Evolutionary conservation across 2,329 filamentous ascomycete genomes (phyloP).

Genomic region (Hirsutella minnesotensis): DNA sequence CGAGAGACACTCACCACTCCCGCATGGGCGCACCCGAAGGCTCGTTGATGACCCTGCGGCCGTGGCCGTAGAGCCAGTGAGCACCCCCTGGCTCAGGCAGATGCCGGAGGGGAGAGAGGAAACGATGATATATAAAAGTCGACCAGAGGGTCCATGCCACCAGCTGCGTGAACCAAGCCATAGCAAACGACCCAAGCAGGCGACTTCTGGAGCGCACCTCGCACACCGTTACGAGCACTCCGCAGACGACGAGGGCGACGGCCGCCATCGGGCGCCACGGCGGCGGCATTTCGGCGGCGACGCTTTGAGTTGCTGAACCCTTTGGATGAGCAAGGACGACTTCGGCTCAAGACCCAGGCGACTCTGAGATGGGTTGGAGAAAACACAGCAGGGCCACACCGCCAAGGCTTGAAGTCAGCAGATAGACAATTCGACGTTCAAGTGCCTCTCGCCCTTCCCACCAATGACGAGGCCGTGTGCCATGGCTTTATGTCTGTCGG

Average conservation of each 20-base stretch:
- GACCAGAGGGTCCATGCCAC: slow-evolving; percentile 26
- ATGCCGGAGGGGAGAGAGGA: slow-evolving; percentile 36
- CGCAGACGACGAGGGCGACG: background rate
- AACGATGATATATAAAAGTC: slow-evolving; percentile 34
- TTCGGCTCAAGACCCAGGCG: too few relatives aligned
- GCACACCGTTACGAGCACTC: background rate
- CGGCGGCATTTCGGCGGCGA: slow-evolving; percentile 9
- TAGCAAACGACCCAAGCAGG: background rate
- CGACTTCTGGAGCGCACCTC: background rate
- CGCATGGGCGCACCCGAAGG: slow-evolving; percentile 32
- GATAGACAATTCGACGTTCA: too few relatives aligned
- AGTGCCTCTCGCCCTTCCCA: too few relatives aligned
- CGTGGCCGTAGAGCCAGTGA: slow-evolving; percentile 38
- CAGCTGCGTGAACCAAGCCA: slow-evolving; percentile 23
- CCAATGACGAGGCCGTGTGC: too few relatives aligned
- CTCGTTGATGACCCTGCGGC: slow-evolving; percentile 22
- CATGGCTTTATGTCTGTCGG: too few relatives aligned
- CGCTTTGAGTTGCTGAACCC: background rate
- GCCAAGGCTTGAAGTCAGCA: too few relatives aligned
- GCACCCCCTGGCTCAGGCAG: slow-evolving; percentile 31
- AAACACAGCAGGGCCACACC: too few relatives aligned
- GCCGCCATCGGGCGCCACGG: slow-evolving; percentile 13
- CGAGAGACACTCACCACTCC: slow-evolving; percentile 30
- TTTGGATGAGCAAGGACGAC: too few relatives aligned
- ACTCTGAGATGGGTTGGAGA: too few relatives aligned